Evolutionary conservation across 192 early-diverging fungal species (phyloP), one percentile per base, ranked within the genome.

Genomic region (Podila epigama): DNA sequence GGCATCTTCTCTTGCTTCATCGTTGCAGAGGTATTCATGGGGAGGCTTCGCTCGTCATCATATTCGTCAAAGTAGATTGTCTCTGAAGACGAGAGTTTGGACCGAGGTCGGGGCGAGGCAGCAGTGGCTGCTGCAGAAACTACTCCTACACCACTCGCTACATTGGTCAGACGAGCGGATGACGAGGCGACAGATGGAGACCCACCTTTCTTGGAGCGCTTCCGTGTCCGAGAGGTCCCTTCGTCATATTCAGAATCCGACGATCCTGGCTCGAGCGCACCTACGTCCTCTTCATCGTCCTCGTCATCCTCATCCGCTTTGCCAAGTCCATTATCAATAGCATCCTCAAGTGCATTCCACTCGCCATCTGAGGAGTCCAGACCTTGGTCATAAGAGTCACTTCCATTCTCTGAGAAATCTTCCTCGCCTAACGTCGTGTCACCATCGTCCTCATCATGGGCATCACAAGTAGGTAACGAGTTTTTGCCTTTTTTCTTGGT

Each of bases 161-260:
- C n/a, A n/a, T n/a, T n/a, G n/a, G n/a, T n/a, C n/a, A n/a, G n/a
- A 32, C 27, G 52, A 27, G 25, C 16, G 12, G 27, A 22, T 4
- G 51, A 50, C 25, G 39, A 48, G 31, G 66, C 28, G 32, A 60
- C 20, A 10, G 58, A 27, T 5, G 39, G 40, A 13, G 58, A 60
- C 40, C 16, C 22, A n/a, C 25, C 58, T 27, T 41, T 59, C 25
- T 13, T 18, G 39, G 37, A 31, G 27, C 44, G 44, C 16, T 51
- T 63, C 22, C 37, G 25, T 25, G 9, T 32, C 0, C 51, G 22
- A 12, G 41, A 37, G 0, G 12, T n/a, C 10, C 10, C 53, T 51
- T 53, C 72, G 11, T 75, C 72, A 29, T 75, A 75, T 20, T 75
- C 72, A 9, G 72, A 75, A 34, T 75, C 72, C 1, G 72, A 75